Base-by-base conservation (phyloP, 768 basidiomycete genomes). In the Lentinula raphanica region DNA sequence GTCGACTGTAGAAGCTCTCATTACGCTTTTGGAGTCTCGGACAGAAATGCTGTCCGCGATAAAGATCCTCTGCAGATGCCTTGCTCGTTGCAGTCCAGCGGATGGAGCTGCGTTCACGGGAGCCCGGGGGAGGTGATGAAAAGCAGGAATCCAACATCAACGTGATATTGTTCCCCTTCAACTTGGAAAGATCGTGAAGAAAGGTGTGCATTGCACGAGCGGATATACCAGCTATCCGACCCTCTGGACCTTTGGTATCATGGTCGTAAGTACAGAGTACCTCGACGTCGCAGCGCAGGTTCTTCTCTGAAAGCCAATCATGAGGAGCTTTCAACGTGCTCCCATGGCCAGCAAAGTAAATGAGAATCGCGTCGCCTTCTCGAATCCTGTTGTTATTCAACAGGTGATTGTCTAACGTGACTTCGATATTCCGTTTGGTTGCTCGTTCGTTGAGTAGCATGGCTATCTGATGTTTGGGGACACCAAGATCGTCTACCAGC, bases 331-430 rank as follows among this genome's bases (percentile, higher is more conserved):
- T 67, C 42, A 85, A 65, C 55, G 69, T 75, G 65, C 83, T 85
- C 25, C 87, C 87, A 66, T 88, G 86, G n/a, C 87, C 88, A 36
- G 88, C 85, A 65, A 87, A 89, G 64, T 86, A 89, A 50, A 89
- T 67, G 61, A 89, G 62, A 39, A 89, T 77, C 31, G 87, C 82
- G 59, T 88, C 87, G 23, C 83, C 87, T 25, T 68, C 71, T 49
- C 80, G 77, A 53, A 89, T 85, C 28, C 69, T 70, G 7, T 79
- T 71, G 64, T 89, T 88, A 67, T 84, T 82, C 61, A 83, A 73
- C 36, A 89, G 75, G 62, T 88, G 87, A 3, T 72, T 71, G 75
- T 80, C 79, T 63, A 89, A 85, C 0, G 68, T 69, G 63, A 82
- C 77, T 65, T 87, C 85, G 32, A 89, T 86, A 61, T 74, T 75